These are phyloP conservation scores for Selenicereus undatus DNA, from an alignment of 148 eudicot species.

Conservation along the genomic window DNA sequence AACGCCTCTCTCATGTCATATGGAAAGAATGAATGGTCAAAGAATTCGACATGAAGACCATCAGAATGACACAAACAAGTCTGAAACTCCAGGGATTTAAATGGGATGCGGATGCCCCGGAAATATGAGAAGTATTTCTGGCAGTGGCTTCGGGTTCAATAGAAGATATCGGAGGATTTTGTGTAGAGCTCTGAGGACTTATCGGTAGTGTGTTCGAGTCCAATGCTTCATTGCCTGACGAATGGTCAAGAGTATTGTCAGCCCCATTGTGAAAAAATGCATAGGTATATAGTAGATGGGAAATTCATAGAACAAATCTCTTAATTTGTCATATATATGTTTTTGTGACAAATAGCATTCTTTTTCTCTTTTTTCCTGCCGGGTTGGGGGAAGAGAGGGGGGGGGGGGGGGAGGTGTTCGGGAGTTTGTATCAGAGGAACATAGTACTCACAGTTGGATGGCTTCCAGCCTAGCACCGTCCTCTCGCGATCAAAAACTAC, in stretches of 20 bases:
- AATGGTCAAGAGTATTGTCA: slow-evolving; percentile 10
- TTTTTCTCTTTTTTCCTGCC: not conserved
- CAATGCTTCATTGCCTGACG: slow-evolving; percentile 40
- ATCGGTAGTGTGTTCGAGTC: slow-evolving; percentile 44
- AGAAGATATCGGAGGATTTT: slow-evolving; percentile 43
- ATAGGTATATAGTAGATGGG: not conserved
- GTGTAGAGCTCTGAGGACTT: slow-evolving; percentile 30
- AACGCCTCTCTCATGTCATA: not conserved
- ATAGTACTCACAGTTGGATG: slow-evolving; percentile 61
- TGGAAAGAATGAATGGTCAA: slow-evolving; percentile 14
- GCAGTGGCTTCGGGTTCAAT: slow-evolving; percentile 56
- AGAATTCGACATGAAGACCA: slow-evolving; percentile 8
- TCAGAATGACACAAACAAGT: slow-evolving; percentile 14
- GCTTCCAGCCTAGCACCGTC: slow-evolving; percentile 76
- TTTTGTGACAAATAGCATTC: not conserved
- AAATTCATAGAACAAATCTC: too few species aligned
- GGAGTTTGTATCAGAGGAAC: not conserved
- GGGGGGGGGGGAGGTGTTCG: not conserved
- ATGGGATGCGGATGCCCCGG: slow-evolving; percentile 21
- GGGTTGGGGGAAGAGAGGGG: not conserved
- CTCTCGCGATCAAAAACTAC: slow-evolving; percentile 77
- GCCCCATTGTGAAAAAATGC: slow-evolving; percentile 5
- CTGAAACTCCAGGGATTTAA: slow-evolving; percentile 23
- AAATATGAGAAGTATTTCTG: slow-evolving; percentile 20
- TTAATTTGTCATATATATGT: too few species aligned